Conservation (phyloP, 352 stramenopile species). For the Thalassiosira sp. region DNA sequence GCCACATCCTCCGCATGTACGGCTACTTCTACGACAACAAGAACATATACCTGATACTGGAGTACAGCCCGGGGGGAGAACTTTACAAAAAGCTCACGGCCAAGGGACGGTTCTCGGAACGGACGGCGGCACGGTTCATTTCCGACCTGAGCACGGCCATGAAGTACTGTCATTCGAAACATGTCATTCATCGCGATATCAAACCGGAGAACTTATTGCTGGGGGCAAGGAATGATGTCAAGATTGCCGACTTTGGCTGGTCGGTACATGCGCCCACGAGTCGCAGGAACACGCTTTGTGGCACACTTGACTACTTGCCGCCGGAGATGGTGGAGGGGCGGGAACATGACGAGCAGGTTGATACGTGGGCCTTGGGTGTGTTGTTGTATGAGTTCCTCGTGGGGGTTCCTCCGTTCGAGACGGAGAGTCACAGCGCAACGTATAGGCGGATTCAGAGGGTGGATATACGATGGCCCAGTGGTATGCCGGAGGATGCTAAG, state of each 20-base stretch:
- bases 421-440: slow-evolving; percentile 94
- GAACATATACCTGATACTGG: slow-evolving; percentile 99
- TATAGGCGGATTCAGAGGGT: slow-evolving; percentile 95
- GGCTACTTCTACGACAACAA: slow-evolving; percentile 99
- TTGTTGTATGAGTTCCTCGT: slow-evolving; percentile 99
- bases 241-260: slow-evolving; percentile 99
- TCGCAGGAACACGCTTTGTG: slow-evolving; percentile 96
- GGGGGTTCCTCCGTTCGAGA: slow-evolving; percentile 97
- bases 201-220: slow-evolving; percentile 99
- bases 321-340: slow-evolving; percentile 99
- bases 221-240: slow-evolving; percentile 93
- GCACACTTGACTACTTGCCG: slow-evolving; percentile 98
- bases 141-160: slow-evolving; percentile 92
- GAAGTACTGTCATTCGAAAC: slow-evolving; percentile 97
- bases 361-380: slow-evolving; percentile 98
- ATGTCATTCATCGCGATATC: slow-evolving; percentile 99
- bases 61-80: slow-evolving; percentile 97
- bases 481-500: slow-evolving; percentile 83
- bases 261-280: slow-evolving; percentile 97
- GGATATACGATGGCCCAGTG: slow-evolving; percentile 93
- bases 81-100: slow-evolving; percentile 96
- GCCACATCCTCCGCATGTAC: slow-evolving; percentile 97
- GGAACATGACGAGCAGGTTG: slow-evolving; percentile 96
- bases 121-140: slow-evolving; percentile 92
- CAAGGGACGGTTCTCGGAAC: slow-evolving; percentile 91